Evolutionary conservation across 495 filamentous ascomycete species (phyloP).

Genomic region (Neurospora tetraspora): DNA sequence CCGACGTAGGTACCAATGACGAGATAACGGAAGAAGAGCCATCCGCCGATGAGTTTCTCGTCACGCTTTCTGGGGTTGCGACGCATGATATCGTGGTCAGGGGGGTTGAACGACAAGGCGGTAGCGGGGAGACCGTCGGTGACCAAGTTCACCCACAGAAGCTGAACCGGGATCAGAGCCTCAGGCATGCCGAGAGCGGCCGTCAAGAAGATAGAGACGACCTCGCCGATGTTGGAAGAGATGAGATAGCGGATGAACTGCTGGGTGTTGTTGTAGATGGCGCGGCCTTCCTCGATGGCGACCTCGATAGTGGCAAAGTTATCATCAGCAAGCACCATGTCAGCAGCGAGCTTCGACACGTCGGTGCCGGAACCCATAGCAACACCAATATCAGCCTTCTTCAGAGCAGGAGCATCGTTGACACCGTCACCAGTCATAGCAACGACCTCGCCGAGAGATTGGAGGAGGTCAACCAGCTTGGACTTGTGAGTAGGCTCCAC

Average conservation of each 20-base stretch:
- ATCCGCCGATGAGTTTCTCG: slow-evolving; percentile 82
- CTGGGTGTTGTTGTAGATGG: slow-evolving; percentile 99
- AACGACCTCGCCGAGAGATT: slow-evolving; percentile 87
- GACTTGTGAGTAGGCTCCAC: slow-evolving; percentile 95
- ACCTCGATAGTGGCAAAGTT: slow-evolving; percentile 98
- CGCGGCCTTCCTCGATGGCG: slow-evolving; percentile 93
- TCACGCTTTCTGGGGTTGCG: slow-evolving; percentile 83
- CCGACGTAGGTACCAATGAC: slow-evolving; percentile 94
- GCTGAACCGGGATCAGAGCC: slow-evolving; percentile 92
- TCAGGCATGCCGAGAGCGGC: slow-evolving; percentile 97
- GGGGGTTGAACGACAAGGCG: slow-evolving; percentile 93
- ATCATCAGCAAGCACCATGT: slow-evolving; percentile 98
- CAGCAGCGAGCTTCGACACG: slow-evolving; percentile 90
- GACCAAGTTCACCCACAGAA: slow-evolving; percentile 98
- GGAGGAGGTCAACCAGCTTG: slow-evolving; percentile 89
- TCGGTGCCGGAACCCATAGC: slow-evolving; percentile 99
- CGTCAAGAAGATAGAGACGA: slow-evolving; percentile 98
- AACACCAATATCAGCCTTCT: slow-evolving; percentile 98
- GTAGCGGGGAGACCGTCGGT: slow-evolving; percentile 97
- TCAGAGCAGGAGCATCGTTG: slow-evolving; percentile 96
- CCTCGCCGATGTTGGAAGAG: slow-evolving; percentile 98
- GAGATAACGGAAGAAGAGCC: slow-evolving; percentile 97
- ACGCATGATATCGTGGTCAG: slow-evolving; percentile 95
- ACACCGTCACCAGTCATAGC: slow-evolving; percentile 99
- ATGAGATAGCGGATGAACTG: slow-evolving; percentile 99